Percentiles rank a stretch among this genome's conserved stretches.
phyloP scores from a whole-genome alignment of 2,329 filamentous ascomycete species.

The Alternaria gaisen region DNA sequence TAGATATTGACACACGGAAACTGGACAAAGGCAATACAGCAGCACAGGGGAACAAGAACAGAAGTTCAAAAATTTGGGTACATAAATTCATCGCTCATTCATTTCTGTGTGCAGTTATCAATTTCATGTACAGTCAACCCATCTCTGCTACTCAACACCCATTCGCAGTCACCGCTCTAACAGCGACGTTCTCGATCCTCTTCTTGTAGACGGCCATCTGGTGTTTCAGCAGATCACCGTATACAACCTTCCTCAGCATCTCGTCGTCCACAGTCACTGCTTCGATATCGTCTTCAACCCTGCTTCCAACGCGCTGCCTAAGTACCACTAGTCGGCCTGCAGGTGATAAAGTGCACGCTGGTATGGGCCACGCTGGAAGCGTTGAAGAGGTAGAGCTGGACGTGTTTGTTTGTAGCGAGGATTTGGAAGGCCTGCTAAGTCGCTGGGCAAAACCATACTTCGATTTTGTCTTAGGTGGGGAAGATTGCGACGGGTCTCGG shows the following conservation, averaged over 20 bases:
- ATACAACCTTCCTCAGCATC: slow-evolving; percentile 74
- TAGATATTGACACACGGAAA: not conserved
- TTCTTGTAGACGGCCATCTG: slow-evolving; percentile 80
- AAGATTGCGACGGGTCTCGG: slow-evolving; percentile 11
- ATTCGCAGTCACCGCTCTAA: slow-evolving; percentile 69
- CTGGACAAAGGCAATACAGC: not conserved
- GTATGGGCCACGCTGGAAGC: slow-evolving; percentile 69
- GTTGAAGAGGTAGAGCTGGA: slow-evolving; percentile 44
- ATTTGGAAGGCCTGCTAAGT: slow-evolving; percentile 32
- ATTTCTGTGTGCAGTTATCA: slow-evolving; percentile 9
- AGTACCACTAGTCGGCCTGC: slow-evolving; percentile 75
- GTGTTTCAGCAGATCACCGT: slow-evolving; percentile 83
- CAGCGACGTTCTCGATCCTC: slow-evolving; percentile 75
- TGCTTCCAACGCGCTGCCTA: slow-evolving; percentile 51
- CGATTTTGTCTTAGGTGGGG: slow-evolving; percentile 25
- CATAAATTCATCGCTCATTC: slow-evolving; percentile 7
- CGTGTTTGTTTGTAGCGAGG: slow-evolving; percentile 34
- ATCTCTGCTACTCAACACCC: slow-evolving; percentile 13
- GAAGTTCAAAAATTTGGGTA: not conserved
- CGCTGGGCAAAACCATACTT: slow-evolving; percentile 18
- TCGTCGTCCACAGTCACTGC: slow-evolving; percentile 75
- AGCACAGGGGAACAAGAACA: not conserved
- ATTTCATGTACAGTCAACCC: slow-evolving; percentile 1
- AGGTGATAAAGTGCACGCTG: slow-evolving; percentile 71
- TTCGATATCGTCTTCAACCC: slow-evolving; percentile 63